Evolutionary conservation across 1,284 basidiomycete genomes (phyloP), one percentile per base, ranked within the genome.

Genomic region (Kalmanozyma brasiliensis): DNA sequence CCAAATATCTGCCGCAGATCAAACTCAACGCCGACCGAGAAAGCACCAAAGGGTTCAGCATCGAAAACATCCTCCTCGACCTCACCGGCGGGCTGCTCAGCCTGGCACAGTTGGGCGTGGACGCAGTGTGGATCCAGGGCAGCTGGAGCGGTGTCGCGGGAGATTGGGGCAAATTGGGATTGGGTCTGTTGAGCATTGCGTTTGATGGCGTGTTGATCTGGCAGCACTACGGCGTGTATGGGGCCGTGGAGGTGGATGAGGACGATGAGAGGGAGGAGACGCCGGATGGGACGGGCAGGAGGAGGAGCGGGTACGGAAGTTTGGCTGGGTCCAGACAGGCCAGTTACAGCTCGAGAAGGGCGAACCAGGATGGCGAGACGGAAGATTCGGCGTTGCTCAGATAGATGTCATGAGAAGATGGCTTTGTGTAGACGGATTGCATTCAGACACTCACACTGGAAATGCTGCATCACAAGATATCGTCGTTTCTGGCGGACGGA

Each of bases 161-260:
- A 6, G 77, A 82, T 44, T 74, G 76, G 9, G 82, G 74, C 2
- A 83, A 83, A 40, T 49, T 83, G 9, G 83, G 82, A 0, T 63
- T 85, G 16, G 75, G 77, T 1, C 42, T 83, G 24, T 65, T 84
- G 33, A 77, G 81, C 5, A 75, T 84, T 46, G 59, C 37, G 4
- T 85, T 84, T 73, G 83, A 84, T 57, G 13, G 70, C 1, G 46
- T 82, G 13, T 78, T 84, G 52, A 62, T 84, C 14, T 38, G 78
- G 13, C 84, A 85, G 69, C 84, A 84, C 59, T 84, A 79, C 49
- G 52, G 81, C 13, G 30, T 82, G 20, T 84, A 83, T 20, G 55
- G 36, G 2, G 30, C 38, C 9, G 58, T 48, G n/a, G 17, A 43
- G 6, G 43, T 38, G 14, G 29, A 45, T 14, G 23, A 36, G 4